Conservation (phyloP, 768 basidiomycete genomes). For the Boletus eberwhitei region DNA sequence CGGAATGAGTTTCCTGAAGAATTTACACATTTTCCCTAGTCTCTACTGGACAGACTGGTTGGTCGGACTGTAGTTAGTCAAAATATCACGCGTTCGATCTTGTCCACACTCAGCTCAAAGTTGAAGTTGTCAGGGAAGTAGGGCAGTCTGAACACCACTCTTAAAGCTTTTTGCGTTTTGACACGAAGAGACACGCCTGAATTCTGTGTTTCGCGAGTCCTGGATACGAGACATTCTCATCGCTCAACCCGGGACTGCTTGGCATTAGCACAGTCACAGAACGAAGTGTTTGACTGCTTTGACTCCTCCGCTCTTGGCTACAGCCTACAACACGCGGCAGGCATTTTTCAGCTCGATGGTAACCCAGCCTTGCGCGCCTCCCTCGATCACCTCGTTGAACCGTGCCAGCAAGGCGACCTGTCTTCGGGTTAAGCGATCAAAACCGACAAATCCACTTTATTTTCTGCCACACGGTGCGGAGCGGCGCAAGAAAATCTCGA, state of each 20-base stretch:
- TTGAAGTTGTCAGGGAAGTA: neutral
- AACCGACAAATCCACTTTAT: neutral
- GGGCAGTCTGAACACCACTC: neutral
- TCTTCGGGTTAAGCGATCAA: neutral
- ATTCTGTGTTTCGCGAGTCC: neutral
- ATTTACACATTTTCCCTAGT: slow-evolving; percentile 8
- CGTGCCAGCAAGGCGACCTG: neutral
- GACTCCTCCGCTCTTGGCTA: neutral
- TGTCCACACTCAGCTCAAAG: neutral
- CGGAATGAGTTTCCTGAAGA: slow-evolving; percentile 12
- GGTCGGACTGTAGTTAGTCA: neutral
- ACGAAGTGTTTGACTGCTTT: neutral
- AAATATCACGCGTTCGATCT: neutral
- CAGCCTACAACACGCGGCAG: neutral
- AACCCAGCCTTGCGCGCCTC: neutral
- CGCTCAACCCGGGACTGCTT: neutral
- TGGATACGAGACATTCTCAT: neutral
- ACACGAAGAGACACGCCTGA: neutral
- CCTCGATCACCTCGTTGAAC: neutral
- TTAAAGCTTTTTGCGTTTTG: neutral
- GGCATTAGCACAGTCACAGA: no score
- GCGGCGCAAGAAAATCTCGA: neutral
- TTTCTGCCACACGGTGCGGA: neutral
- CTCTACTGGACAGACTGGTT: neutral
- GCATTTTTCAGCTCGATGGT: neutral